A percentile compares a stretch with the other conserved stretches of the same genome.
phyloP scores from a whole-genome alignment of 139 green algal genomes.

The Penium margaritaceum region DNA sequence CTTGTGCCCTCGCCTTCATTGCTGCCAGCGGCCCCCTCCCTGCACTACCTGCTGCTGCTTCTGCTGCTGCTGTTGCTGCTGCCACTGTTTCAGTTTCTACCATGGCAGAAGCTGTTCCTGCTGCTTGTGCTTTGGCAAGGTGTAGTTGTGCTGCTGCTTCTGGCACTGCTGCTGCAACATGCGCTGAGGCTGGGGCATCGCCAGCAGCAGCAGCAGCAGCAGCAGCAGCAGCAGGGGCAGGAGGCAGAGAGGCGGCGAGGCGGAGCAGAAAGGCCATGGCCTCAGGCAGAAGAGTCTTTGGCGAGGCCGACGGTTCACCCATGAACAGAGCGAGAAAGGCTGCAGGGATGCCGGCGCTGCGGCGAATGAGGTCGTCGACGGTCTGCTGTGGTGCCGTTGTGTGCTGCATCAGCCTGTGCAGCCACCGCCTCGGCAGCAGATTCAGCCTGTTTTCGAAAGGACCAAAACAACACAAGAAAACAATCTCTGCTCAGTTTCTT shows the following conservation, averaged over 20 bases:
- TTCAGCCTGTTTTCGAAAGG: slow-evolving; percentile 47
- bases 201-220: too few relatives aligned
- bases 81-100: background rate
- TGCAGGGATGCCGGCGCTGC: slow-evolving; percentile 70
- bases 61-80: background rate
- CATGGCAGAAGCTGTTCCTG: too few relatives aligned
- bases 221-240: too few relatives aligned
- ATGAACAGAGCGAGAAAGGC: slow-evolving; percentile 63
- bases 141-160: too few relatives aligned
- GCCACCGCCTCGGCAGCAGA: slow-evolving; percentile 55
- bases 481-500: too few relatives aligned
- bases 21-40: too few relatives aligned
- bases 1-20: slow-evolving; percentile 1
- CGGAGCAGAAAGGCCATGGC: slow-evolving; percentile 64
- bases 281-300: slow-evolving; percentile 55
- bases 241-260: too few relatives aligned
- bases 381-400: slow-evolving; percentile 51
- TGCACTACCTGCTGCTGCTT: background rate
- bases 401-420: slow-evolving; percentile 50
- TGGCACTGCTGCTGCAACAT: too few relatives aligned
- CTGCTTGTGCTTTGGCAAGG: too few relatives aligned
- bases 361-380: slow-evolving; percentile 69
- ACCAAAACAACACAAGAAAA: too few relatives aligned
- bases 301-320: slow-evolving; percentile 56
- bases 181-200: too few relatives aligned